phyloP scores from a whole-genome alignment of 2,329 filamentous ascomycete genomes.

The Colletotrichum nymphaeae region DNA sequence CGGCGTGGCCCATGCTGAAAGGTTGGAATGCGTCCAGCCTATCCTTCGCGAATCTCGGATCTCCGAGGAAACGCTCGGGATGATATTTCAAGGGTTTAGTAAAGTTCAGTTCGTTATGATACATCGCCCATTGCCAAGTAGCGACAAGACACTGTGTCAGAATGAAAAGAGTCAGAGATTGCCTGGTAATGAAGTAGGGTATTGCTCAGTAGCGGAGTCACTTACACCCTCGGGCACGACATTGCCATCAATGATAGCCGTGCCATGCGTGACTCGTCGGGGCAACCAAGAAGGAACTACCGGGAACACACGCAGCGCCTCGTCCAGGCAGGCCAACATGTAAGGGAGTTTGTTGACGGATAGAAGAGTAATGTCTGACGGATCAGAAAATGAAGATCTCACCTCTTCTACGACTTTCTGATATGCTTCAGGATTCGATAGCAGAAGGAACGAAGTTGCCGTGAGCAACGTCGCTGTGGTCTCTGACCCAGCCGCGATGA shows the following conservation, averaged over 20 bases:
- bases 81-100: slow-evolving; percentile 54
- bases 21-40: slow-evolving; percentile 56
- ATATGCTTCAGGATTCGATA: slow-evolving; percentile 42
- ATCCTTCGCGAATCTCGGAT: slow-evolving; percentile 43
- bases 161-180: neutral
- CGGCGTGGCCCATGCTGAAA: slow-evolving; percentile 59
- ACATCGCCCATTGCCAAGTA: slow-evolving; percentile 7
- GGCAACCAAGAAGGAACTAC: slow-evolving; percentile 39
- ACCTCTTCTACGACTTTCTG: slow-evolving; percentile 50
- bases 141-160: neutral
- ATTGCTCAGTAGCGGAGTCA: slow-evolving; percentile 16
- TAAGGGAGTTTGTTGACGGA: slow-evolving; percentile 47
- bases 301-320: slow-evolving; percentile 51
- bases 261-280: slow-evolving; percentile 44
- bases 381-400: slow-evolving; percentile 46
- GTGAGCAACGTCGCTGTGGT: slow-evolving; percentile 56
- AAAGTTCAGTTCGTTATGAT: slow-evolving; percentile 46
- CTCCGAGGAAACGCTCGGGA: slow-evolving; percentile 56
- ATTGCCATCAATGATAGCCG: slow-evolving; percentile 43
- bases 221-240: slow-evolving; percentile 48
- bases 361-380: slow-evolving; percentile 50
- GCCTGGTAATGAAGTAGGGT: neutral
- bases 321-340: slow-evolving; percentile 52
- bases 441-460: slow-evolving; percentile 53
- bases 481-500: slow-evolving; percentile 53